These are phyloP conservation scores for Boechera retrofracta DNA, from an alignment of 345 rosid species.

Conservation along the genomic window DNA sequence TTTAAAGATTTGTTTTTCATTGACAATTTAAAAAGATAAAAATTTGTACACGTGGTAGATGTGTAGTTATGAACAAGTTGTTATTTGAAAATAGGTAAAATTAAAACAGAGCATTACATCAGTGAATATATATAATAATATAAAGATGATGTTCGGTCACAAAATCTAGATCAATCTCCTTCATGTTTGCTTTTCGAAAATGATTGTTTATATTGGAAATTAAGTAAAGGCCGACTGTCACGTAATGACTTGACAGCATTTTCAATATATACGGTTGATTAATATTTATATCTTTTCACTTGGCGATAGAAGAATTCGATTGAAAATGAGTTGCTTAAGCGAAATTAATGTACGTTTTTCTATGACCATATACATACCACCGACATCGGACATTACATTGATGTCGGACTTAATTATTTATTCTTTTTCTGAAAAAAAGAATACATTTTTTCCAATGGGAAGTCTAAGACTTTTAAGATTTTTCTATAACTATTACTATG, in stretches of 20 bases:
- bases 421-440: not conserved
- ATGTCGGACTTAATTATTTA: conserved; percentile 21
- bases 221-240: conserved; percentile 18
- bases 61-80: conserved; percentile 10
- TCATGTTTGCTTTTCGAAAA: conserved; percentile 35
- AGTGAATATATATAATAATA: not conserved
- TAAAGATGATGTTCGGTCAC: conserved; percentile 17
- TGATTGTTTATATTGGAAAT: conserved; percentile 24
- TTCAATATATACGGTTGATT: not conserved
- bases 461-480: conserved; percentile 5
- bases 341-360: not conserved
- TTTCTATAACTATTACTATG: not conserved
- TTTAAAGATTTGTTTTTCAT: not conserved
- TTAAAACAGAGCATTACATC: not conserved
- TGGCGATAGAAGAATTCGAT: not conserved
- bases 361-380: conserved; percentile 37
- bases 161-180: conserved; percentile 22
- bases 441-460: conserved; percentile 8
- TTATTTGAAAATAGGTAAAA: not conserved
- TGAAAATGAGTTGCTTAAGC: not conserved
- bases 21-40: too few species aligned
- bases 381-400: conserved; percentile 39
- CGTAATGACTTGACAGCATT: not conserved
- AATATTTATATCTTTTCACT: not conserved
- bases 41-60: conserved; percentile 28